Conservation (phyloP, 2,329 filamentous ascomycete species). For the Pleochaeta shiraiana region DNA sequence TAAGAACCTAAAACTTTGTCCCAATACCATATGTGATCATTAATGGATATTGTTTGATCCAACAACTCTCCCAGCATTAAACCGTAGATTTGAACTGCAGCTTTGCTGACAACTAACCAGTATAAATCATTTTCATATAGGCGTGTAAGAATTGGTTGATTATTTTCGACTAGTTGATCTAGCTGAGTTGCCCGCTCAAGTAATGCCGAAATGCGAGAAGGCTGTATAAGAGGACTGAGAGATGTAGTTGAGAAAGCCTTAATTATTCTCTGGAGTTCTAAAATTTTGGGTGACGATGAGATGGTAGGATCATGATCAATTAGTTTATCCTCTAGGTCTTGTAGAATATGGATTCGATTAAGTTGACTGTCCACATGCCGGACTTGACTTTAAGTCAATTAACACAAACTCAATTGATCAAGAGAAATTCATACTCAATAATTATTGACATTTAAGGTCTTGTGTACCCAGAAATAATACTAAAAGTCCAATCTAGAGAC, state of each 20-base stretch:
- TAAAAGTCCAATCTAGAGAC: too few relatives aligned
- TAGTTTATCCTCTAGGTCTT: conserved; percentile 22
- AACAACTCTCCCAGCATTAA: conserved; percentile 54
- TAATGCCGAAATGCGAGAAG: conserved; percentile 35
- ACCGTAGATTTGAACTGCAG: conserved; percentile 77
- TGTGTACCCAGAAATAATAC: too few relatives aligned
- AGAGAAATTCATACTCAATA: conserved; percentile 20
- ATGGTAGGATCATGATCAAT: conserved; percentile 11
- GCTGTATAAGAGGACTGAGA: conserved; percentile 37
- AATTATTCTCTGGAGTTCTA: conserved; percentile 43
- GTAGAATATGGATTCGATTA: conserved; percentile 34
- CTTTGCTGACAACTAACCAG: conserved; percentile 82
- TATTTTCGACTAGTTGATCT: conserved; percentile 15
- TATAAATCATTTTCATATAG: conserved; percentile 58
- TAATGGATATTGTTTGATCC: conserved; percentile 63
- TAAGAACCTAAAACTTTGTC: conserved; percentile 67
- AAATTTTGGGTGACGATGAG: conserved; percentile 28
- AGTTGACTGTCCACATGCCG: conserved; percentile 42
- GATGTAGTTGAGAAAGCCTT: conserved; percentile 49
- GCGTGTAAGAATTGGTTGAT: conserved; percentile 19
- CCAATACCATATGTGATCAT: conserved; percentile 90
- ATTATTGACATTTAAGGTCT: conserved; percentile 27
- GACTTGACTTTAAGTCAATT: conserved; percentile 24
- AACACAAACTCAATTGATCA: not conserved
- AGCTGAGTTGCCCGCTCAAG: conserved; percentile 40